Base-by-base conservation (phyloP, 805 yeast genomes). In the Monosporozyma aquatica region DNA sequence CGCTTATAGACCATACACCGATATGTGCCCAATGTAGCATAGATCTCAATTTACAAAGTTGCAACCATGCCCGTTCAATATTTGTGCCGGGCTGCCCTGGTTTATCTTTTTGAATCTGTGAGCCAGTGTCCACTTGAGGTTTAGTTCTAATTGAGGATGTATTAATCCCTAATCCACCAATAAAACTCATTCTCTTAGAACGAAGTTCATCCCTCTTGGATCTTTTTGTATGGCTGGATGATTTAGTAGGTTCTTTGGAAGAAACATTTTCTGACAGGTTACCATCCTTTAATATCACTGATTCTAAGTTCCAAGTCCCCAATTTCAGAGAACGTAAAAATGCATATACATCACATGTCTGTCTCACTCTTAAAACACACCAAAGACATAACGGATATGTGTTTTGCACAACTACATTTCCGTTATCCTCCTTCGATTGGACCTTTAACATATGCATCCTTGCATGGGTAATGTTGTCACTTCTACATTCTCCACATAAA, bases 1-100 rank as follows among this genome's bases (percentile, higher is more conserved):
- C 60, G 25, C 67, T 71, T 3, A 63, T 58, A 44, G 80, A 84
- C 89, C 90, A 83, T 24, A 79, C 71, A 5, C 97, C 97, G 18
- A 81, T 61, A 48, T 86, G 78, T 7, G 94, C 70, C 90, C 95
- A 90, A 63, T 82, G 85, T 49, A 89, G 68, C 55, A 82, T 80
- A 33, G 76, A 74, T 42, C 95, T 74, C 17, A 86, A 68, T 52
- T 78, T 72, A 29, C 74, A 65, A 27, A 80, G 59, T 51, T 79
- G 84, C 24, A 71, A 64, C 83, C 95, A 89, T 8, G 77, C 75
- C 44, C 73, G 69, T 44, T 65, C 68, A 24, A 67, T 56, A 40
- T 66, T 62, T 1, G 64, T 55, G 1, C 55, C 54, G n/a, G 65
- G 65, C 22, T 45, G 48, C 2, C 58, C 59, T 8, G 45, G 40